Evolutionary conservation across 2,329 filamentous ascomycete species (phyloP).

Genomic region (Fusarium sororula): DNA sequence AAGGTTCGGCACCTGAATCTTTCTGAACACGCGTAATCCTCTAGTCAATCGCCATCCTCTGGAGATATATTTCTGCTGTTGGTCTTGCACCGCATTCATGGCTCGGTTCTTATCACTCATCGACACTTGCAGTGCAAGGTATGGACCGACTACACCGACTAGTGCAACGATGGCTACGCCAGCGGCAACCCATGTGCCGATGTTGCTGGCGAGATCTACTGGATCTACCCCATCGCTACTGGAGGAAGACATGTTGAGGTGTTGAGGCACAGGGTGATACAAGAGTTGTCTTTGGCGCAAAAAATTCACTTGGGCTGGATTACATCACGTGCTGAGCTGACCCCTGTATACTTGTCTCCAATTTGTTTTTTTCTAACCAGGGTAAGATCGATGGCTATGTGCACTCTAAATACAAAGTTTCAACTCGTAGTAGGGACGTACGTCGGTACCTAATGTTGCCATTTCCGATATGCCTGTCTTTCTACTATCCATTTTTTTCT

Average conservation of each 20-base stretch:
- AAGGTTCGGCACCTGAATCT: not conserved
- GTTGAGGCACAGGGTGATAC: rapidly evolving
- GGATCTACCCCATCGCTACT: not conserved
- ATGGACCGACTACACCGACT: not conserved
- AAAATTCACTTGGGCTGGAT: not conserved
- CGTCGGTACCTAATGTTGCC: too few species aligned
- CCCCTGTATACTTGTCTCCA: not conserved
- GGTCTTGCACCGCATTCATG: not conserved
- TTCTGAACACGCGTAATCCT: not conserved
- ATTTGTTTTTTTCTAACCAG: not conserved
- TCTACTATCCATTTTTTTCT: too few species aligned
- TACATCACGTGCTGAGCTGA: not conserved
- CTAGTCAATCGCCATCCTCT: not conserved
- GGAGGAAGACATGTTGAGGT: not conserved
- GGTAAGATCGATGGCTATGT: too few species aligned
- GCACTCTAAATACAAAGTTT: too few species aligned
- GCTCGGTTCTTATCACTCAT: not conserved
- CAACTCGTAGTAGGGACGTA: too few species aligned
- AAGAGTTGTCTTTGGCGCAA: too few species aligned
- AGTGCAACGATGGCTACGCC: not conserved
- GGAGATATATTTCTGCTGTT: not conserved
- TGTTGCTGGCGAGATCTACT: not conserved
- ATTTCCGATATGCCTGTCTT: too few species aligned
- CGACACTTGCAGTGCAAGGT: not conserved
- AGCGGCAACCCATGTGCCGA: not conserved